These are phyloP conservation scores for Pseudomonodictys pantanalensis DNA, from an alignment of 495 filamentous ascomycete genomes.

Conservation along the genomic window DNA sequence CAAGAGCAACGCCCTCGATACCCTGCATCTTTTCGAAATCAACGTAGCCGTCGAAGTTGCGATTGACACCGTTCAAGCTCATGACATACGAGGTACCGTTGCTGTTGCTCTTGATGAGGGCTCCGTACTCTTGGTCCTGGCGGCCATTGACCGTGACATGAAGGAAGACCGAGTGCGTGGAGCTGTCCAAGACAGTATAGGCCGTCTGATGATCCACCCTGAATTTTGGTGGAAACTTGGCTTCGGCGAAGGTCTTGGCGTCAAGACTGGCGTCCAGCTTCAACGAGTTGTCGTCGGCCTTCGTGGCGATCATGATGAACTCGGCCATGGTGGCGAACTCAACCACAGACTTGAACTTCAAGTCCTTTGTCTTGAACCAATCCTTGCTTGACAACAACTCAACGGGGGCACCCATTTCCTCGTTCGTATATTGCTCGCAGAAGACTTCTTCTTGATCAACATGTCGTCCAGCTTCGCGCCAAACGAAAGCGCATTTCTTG, in stretches of 20 bases:
- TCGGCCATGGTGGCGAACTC: constrained; percentile 91
- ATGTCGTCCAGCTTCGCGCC: constrained; percentile 56
- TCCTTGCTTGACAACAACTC: constrained; percentile 71
- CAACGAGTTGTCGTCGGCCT: constrained; percentile 62
- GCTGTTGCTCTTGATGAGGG: constrained; percentile 94
- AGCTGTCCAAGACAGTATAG: constrained; percentile 91
- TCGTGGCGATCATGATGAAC: constrained; percentile 85
- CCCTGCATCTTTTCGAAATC: constrained; percentile 96
- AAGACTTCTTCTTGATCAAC: constrained; percentile 68
- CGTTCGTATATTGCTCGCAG: constrained; percentile 70
- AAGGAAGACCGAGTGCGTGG: constrained; percentile 87
- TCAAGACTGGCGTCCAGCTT: constrained; percentile 80
- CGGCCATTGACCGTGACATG: constrained; percentile 73
- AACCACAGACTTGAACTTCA: constrained; percentile 65
- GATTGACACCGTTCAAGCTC: constrained; percentile 73
- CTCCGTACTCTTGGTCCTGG: constrained; percentile 66
- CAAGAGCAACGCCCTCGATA: constrained; percentile 82
- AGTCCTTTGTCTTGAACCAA: constrained; percentile 62
- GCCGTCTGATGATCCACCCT: constrained; percentile 69
- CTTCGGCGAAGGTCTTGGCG: constrained; percentile 74
- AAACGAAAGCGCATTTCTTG: constrained; percentile 76
- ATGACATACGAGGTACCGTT: constrained; percentile 93
- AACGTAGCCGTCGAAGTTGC: constrained; percentile 69
- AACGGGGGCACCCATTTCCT: constrained; percentile 57
- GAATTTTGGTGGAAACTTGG: constrained; percentile 79